Evolutionary conservation across 2,329 filamentous ascomycete species (phyloP), one percentile per base, ranked within the genome.

Genomic region (Colletotrichum melonis): DNA sequence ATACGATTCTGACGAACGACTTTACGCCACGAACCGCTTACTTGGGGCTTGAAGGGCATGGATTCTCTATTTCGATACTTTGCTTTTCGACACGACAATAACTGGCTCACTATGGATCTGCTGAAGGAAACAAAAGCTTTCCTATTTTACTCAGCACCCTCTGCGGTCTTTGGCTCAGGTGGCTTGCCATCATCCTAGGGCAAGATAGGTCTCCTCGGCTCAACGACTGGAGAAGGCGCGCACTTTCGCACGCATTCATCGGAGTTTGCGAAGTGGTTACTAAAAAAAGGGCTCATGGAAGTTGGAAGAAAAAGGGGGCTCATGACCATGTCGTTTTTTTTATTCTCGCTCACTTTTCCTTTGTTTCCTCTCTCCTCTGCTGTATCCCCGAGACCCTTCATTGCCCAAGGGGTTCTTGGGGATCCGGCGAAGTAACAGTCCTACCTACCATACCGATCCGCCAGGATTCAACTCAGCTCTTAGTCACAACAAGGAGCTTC

Each of bases 181-280:
- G 58, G 55, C 19, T 58, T 30, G 30, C 24, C 55, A 66, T 65
- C 19, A 35, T 35, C 2, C 16, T 2, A 6, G 49, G 35, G 60
- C 67, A 64, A 73, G 55, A 26, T 22, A 46, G n/a, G 67, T 73
- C 71, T 73, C 59, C 59, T 57, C 70, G 67, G 62, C 71, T 63
- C 69, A 72, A 63, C 68, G 72, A 72, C 72, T 58, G 69, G 72
- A 74, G 72, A 72, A 74, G 69, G 72, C 63, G 72, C 63, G 68
- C 69, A 49, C n/a, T 68, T 57, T 72, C 63, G 72, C 68, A 73
- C 68, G 72, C 72, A 74, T 74, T 74, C 72, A 73, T 74, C 68
- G 72, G 72, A 74, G 72, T 74, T 74, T 73, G 68, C 63, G 72
- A 72, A 73, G 68, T 73, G 71, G 71, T 74, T 63, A 68, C 63